Conservation (phyloP, 129 eudicot genomes). For the Oenanthe sinensis region DNA sequence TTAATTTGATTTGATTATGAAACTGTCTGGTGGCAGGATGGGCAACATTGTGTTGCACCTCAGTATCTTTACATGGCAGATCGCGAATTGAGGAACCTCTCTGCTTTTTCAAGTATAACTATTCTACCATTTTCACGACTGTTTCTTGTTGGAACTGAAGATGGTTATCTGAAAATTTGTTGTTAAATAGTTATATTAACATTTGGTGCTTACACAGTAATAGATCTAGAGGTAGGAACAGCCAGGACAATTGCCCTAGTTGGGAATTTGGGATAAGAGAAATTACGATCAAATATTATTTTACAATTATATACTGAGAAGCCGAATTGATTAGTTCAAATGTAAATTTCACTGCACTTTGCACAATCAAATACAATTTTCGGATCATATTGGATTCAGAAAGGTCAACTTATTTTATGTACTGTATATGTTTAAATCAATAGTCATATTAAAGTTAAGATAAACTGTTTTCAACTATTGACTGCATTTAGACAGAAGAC, state of each 20-base stretch:
- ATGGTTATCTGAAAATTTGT: slow-evolving; percentile 81
- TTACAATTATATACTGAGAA: neutral
- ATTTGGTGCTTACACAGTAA: neutral
- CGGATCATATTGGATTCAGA: too few relatives aligned
- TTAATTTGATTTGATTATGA: neutral
- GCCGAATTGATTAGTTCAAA: neutral
- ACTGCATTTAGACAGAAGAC: too few relatives aligned
- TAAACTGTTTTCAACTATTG: too few relatives aligned
- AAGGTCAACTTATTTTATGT: too few relatives aligned
- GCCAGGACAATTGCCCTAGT: neutral
- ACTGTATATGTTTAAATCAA: too few relatives aligned
- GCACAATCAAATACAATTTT: neutral
- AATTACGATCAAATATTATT: neutral
- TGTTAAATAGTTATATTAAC: slow-evolving; percentile 25
- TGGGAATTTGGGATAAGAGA: neutral
- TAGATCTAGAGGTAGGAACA: neutral
- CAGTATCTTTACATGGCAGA: slow-evolving; percentile 69
- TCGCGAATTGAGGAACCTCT: slow-evolving; percentile 73
- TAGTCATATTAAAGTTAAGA: too few relatives aligned
- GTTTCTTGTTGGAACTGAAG: slow-evolving; percentile 93
- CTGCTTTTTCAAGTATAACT: slow-evolving; percentile 60
- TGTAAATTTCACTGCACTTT: neutral
- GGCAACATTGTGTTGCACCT: slow-evolving; percentile 51
- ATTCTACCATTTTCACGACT: slow-evolving; percentile 84
- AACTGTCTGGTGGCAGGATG: slow-evolving; percentile 43